phyloP scores from a whole-genome alignment of 2,329 filamentous ascomycete species.

The Podosphaera xanthii region DNA sequence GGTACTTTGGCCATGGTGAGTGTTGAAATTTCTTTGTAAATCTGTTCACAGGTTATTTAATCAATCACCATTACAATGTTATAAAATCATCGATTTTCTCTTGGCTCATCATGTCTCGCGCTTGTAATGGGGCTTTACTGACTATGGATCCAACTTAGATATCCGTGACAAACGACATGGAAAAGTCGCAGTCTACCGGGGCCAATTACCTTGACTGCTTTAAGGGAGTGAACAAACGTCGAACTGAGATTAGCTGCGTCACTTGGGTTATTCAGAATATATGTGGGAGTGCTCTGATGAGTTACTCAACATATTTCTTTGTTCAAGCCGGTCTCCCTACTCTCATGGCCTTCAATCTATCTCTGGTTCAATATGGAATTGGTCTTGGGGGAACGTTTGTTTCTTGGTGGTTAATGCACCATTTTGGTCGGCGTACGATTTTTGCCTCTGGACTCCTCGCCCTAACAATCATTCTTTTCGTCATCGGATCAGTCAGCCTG shows the following conservation, averaged over 20 bases:
- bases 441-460: conserved; percentile 56
- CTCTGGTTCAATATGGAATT: conserved; percentile 29
- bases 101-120: too few species aligned
- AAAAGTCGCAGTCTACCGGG: conserved; percentile 44
- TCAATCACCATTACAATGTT: too few species aligned
- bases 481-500: conserved; percentile 35
- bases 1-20: conserved; percentile 59
- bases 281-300: conserved; percentile 38
- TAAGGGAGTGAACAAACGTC: conserved; percentile 22
- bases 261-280: conserved; percentile 40
- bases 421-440: conserved; percentile 28
- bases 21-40: neutral
- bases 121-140: too few species aligned
- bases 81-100: too few species aligned
- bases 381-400: conserved; percentile 26
- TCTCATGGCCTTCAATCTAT: conserved; percentile 31
- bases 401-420: conserved; percentile 25
- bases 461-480: conserved; percentile 51
- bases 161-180: conserved; percentile 66
- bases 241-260: conserved; percentile 30
- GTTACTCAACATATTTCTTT: conserved; percentile 41
- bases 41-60: neutral
- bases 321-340: conserved; percentile 32
- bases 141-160: conserved; percentile 22
- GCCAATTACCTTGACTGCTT: conserved; percentile 53